phyloP scores from a whole-genome alignment of 192 early-diverging fungal species.

The Gamsiella multidivaricata region DNA sequence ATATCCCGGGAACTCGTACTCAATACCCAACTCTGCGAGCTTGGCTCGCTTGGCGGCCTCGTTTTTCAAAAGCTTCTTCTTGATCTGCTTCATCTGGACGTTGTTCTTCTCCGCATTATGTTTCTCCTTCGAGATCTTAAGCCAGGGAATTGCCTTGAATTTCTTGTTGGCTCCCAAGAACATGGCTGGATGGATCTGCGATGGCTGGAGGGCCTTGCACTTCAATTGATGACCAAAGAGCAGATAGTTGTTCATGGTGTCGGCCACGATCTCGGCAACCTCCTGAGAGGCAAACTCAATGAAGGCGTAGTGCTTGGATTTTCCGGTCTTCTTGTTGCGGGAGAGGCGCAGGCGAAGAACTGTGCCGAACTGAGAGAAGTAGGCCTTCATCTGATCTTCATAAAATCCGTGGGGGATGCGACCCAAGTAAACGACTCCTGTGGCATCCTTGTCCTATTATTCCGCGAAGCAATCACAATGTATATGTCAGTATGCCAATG shows the following conservation, averaged over 20 bases:
- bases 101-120: slow-evolving; percentile 73
- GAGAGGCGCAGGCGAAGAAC: slow-evolving; percentile 82
- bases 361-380: slow-evolving; percentile 95
- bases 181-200: slow-evolving; percentile 78
- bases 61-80: slow-evolving; percentile 61
- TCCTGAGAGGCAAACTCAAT: slow-evolving; percentile 87
- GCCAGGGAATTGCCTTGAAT: slow-evolving; percentile 71
- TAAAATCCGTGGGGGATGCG: slow-evolving; percentile 97
- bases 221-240: slow-evolving; percentile 82
- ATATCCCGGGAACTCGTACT: slow-evolving; percentile 91
- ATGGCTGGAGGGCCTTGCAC: slow-evolving; percentile 65
- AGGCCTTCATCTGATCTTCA: slow-evolving; percentile 89
- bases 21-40: slow-evolving; percentile 79
- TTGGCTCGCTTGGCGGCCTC: slow-evolving; percentile 72
- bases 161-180: slow-evolving; percentile 79
- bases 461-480: not conserved
- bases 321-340: slow-evolving; percentile 92
- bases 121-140: slow-evolving; percentile 66
- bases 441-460: slow-evolving; percentile 36
- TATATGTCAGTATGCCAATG: too few species aligned
- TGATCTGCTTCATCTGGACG: slow-evolving; percentile 58
- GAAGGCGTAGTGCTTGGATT: slow-evolving; percentile 93
- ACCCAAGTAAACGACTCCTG: slow-evolving; percentile 89
- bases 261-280: slow-evolving; percentile 90
- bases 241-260: slow-evolving; percentile 97